Evolutionary conservation across 768 basidiomycete genomes (phyloP).

Genomic region (Ramaria rubella): DNA sequence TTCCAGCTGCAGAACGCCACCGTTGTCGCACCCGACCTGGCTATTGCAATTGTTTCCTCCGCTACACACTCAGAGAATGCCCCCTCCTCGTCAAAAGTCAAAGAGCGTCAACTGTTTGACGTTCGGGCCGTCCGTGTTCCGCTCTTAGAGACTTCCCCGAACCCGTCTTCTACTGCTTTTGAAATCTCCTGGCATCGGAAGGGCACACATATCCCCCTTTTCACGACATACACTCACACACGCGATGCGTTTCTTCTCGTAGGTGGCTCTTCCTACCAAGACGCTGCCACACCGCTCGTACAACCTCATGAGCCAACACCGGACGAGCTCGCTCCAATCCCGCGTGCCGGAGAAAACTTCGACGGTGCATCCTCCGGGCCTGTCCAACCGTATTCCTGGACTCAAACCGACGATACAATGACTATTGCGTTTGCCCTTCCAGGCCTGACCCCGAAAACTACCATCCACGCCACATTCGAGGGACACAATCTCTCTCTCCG

Average conservation of each 20-base stretch:
- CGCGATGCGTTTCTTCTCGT: conserved; percentile 47
- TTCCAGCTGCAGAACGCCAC: conserved; percentile 39
- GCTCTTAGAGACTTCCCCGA: background rate
- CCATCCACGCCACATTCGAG: conserved; percentile 64
- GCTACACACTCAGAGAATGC: conserved; percentile 34
- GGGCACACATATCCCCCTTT: conserved; percentile 65
- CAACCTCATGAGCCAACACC: conserved; percentile 48
- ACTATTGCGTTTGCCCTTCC: conserved; percentile 84
- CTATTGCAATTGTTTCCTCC: conserved; percentile 53
- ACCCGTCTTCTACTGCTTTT: conserved; percentile 23
- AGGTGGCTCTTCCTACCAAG: conserved; percentile 50
- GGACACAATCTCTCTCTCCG: conserved; percentile 53
- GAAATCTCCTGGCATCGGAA: conserved; percentile 63
- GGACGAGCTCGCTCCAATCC: conserved; percentile 66
- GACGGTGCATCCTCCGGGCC: conserved; percentile 32
- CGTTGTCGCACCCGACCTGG: conserved; percentile 30
- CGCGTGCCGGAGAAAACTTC: conserved; percentile 52
- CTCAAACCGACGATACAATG: conserved; percentile 75
- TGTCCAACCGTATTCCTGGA: conserved; percentile 89
- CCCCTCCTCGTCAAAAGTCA: conserved; percentile 13
- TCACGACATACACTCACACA: conserved; percentile 40
- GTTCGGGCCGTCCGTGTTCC: conserved; percentile 53
- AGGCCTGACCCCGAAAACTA: conserved; percentile 50
- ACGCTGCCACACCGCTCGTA: conserved; percentile 24
- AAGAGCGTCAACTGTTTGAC: conserved; percentile 38